Conservation (phyloP, 495 filamentous ascomycete genomes). For the Xylaria grammica region DNA sequence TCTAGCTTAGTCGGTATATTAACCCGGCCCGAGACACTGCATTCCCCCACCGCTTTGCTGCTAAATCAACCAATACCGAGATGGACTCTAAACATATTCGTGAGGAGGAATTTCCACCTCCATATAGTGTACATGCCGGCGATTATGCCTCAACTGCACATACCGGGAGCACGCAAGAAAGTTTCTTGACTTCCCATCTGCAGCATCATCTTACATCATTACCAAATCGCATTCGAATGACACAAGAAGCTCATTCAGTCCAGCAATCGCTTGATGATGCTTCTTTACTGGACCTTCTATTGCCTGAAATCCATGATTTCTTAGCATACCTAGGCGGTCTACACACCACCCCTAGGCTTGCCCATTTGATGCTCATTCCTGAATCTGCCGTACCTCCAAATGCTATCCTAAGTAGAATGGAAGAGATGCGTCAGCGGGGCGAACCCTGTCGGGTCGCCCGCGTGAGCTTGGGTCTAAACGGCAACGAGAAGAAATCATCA, state of each 20-base stretch:
- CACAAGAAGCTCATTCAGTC: constrained; percentile 35
- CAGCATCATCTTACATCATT: constrained; percentile 45
- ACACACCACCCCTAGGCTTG: constrained; percentile 27
- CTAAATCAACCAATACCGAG: neutral
- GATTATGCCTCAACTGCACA: constrained; percentile 1
- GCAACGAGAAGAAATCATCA: constrained; percentile 31
- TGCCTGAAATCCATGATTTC: constrained; percentile 47
- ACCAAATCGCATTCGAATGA: constrained; percentile 42
- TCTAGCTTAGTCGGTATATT: too few species aligned
- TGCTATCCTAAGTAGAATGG: constrained; percentile 39
- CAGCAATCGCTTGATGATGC: constrained; percentile 41
- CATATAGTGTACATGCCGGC: constrained; percentile 31
- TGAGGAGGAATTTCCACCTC: constrained; percentile 35
- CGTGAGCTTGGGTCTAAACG: constrained; percentile 31
- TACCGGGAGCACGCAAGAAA: neutral
- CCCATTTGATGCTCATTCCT: constrained; percentile 49
- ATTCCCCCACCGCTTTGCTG: neutral
- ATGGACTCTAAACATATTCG: constrained; percentile 28
- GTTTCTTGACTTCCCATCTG: constrained; percentile 39
- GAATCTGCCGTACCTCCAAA: constrained; percentile 36
- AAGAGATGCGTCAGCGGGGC: constrained; percentile 43
- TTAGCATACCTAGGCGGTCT: constrained; percentile 36
- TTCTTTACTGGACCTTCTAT: constrained; percentile 36
- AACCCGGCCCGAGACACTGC: too few species aligned
- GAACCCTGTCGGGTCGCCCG: constrained; percentile 42